Percentiles rank a stretch among this genome's conserved stretches.
phyloP scores from a whole-genome alignment of 352 stramenopile genomes.

The Phytophthora brassicae region DNA sequence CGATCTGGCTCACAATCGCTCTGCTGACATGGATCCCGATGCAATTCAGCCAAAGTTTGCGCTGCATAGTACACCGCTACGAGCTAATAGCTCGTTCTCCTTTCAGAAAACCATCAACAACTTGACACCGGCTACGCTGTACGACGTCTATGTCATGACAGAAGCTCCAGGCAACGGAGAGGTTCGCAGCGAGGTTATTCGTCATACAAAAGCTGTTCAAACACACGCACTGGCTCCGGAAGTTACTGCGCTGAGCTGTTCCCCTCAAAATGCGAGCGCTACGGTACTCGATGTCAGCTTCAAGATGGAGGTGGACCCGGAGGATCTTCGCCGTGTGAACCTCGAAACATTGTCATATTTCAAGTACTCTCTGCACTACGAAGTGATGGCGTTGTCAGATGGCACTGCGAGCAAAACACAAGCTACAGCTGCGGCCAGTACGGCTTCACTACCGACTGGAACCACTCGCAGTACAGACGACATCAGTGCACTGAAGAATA shows the following conservation, averaged over 20 bases:
- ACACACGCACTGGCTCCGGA: conserved; percentile 63
- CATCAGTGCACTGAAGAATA: conserved; percentile 21
- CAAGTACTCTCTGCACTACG: conserved; percentile 57
- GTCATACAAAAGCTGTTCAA: conserved; percentile 27
- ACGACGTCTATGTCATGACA: conserved; percentile 58
- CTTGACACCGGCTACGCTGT: conserved; percentile 52
- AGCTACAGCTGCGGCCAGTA: conserved; percentile 6
- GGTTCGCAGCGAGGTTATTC: conserved; percentile 50
- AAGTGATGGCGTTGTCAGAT: conserved; percentile 31
- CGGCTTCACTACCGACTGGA: conserved; percentile 1
- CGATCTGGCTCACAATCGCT: conserved; percentile 37
- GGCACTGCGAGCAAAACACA: conserved; percentile 14
- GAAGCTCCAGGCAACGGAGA: conserved; percentile 53
- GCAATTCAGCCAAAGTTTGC: conserved; percentile 26
- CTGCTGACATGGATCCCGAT: conserved; percentile 2
- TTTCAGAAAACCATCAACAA: conserved; percentile 30
- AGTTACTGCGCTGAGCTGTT: conserved; percentile 27
- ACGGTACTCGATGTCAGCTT: conserved; percentile 46
- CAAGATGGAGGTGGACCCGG: conserved; percentile 37
- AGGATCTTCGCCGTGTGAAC: conserved; percentile 40
- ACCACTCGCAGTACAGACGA: conserved; percentile 20
- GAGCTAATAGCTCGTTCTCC: conserved; percentile 20
- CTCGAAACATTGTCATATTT: conserved; percentile 40
- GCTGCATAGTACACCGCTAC: conserved; percentile 26
- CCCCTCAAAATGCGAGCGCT: conserved; percentile 42